Evolutionary conservation across 2,329 filamentous ascomycete genomes (phyloP).

Genomic region (Pseudopithomyces maydicus): DNA sequence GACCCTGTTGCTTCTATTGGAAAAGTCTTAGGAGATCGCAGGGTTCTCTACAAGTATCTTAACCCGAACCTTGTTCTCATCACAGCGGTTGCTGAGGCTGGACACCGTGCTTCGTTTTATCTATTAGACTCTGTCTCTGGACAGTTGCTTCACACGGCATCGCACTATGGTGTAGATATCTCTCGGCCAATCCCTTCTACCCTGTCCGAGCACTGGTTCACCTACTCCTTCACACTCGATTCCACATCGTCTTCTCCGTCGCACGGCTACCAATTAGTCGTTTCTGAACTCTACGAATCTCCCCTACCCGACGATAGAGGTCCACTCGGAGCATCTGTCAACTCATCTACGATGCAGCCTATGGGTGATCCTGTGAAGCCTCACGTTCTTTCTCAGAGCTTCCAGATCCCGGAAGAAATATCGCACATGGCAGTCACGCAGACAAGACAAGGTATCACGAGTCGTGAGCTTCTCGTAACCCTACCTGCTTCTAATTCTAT

Average conservation of each 20-base stretch:
- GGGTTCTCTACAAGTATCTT: constrained; percentile 97
- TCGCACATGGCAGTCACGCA: constrained; percentile 81
- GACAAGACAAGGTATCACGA: constrained; percentile 90
- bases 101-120: constrained; percentile 70
- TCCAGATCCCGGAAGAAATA: constrained; percentile 79
- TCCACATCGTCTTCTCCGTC: constrained; percentile 58
- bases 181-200: constrained; percentile 75
- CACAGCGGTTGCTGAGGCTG: constrained; percentile 66
- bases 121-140: constrained; percentile 88
- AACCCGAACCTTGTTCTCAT: constrained; percentile 85
- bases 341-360: constrained; percentile 78
- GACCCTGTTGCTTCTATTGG: constrained; percentile 95
- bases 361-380: constrained; percentile 67
- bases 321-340: constrained; percentile 69
- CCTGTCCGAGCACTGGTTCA: constrained; percentile 93
- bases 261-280: constrained; percentile 83
- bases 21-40: constrained; percentile 86
- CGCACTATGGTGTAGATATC: constrained; percentile 75
- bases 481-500: constrained; percentile 75
- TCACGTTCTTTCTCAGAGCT: constrained; percentile 78
- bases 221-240: constrained; percentile 74
- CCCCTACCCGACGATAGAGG: constrained; percentile 82
- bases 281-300: constrained; percentile 91
- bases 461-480: constrained; percentile 78
- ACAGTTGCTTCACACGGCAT: constrained; percentile 72